Evolutionary conservation across 352 stramenopile species (phyloP).

Genomic region (Phytophthora pisi): DNA sequence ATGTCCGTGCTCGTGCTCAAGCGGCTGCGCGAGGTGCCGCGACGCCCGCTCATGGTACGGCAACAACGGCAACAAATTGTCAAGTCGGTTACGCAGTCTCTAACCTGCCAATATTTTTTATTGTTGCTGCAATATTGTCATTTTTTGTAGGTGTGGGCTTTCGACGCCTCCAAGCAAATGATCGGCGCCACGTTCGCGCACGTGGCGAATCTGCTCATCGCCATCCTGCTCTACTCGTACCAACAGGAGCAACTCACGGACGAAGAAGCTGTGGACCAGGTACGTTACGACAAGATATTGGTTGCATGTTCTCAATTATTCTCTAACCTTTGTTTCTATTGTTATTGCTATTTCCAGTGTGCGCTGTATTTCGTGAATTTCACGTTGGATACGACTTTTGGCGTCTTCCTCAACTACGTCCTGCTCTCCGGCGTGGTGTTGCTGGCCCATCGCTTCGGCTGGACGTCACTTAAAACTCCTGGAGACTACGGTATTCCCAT

Average conservation of each 20-base stretch:
- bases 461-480: constrained; percentile 60
- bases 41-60: constrained; percentile 67
- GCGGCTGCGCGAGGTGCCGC: constrained; percentile 70
- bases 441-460: constrained; percentile 61
- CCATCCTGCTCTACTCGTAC: constrained; percentile 83
- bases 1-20: constrained; percentile 86
- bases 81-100: background rate
- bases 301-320: background rate
- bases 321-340: background rate
- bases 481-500: constrained; percentile 85
- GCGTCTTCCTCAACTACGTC: constrained; percentile 84
- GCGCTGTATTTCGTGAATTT: constrained; percentile 92
- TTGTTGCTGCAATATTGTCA: constrained; percentile 4
- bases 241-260: constrained; percentile 43
- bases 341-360: constrained; percentile 44
- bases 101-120: constrained; percentile 1
- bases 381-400: constrained; percentile 85
- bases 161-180: constrained; percentile 89
- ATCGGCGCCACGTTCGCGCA: constrained; percentile 85
- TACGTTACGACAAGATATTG: constrained; percentile 13
- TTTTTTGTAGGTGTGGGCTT: constrained; percentile 68
- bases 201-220: constrained; percentile 87
- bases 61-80: constrained; percentile 5
- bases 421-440: constrained; percentile 68
- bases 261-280: constrained; percentile 58